Evolutionary conservation across 305 asterid species (phyloP), one percentile per base, ranked within the genome.

Genomic region (Solanum hybrid): DNA sequence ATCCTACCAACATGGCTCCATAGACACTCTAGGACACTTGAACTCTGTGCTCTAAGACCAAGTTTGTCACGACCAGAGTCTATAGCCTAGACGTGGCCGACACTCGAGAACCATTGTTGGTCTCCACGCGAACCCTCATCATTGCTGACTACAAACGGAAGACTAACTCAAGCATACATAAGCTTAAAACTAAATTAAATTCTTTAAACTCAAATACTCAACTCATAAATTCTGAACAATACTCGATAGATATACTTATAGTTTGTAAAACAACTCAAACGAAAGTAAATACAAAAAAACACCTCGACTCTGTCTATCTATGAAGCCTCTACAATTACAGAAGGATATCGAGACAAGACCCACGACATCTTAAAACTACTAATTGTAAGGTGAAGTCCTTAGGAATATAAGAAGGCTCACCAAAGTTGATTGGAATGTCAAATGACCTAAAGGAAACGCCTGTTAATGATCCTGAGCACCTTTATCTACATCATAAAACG

Each of bases 91-190:
- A 0, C 0, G 8, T 46, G 22, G 64, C 3, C 1, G 64, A 3
- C 0, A 46, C 64, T 14, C 3, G 0, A 46, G 64, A 46, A 46
- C 64, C 8, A 46, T 0, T 14, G 3, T 5, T 46, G 64, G 3
- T 46, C 64, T 7, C 22, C 64, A 46, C 64, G 64, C 22, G 64
- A 46, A 46, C 64, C 22, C 64, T 46, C 22, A 46, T 46, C 64
- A 0, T 46, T 1, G 64, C 6, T 46, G 0, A 46, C 22, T 46
- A 14, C 22, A 46, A 46, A 46, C 0, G 8, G 3, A 46, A 46
- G 64, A 46, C 64, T 46, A 46, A 46, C 64, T 46, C 64, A 46
- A 46, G 3, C 64, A 46, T 46, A 46, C 8, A 46, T 46, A 46
- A 46, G 64, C 1, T 46, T 46, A 46, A 46, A 46, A 46, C 2